Evolutionary conservation across 805 yeast genomes (phyloP), one percentile per base, ranked within the genome.

Genomic region (Cyberlindnera xishuangbannaensis): DNA sequence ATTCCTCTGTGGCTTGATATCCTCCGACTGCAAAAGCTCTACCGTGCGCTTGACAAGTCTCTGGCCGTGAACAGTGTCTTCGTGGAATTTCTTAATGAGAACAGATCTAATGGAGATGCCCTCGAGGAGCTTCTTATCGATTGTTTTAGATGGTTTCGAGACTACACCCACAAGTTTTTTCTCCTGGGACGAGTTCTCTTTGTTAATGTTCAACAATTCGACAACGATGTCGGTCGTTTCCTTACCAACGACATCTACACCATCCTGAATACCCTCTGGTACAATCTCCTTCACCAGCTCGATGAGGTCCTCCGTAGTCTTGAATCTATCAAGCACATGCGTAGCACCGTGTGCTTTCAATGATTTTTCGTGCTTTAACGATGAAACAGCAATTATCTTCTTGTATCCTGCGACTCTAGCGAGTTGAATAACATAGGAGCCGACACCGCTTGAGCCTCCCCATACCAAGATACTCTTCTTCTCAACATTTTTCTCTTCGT

Each of bases 391-490:
- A 31, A 67, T 50, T 16, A 67, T 66, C 15, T 54, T 58, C 14
- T 50, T 34, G 25, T 66, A 56, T 3, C 63, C 64, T 13, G 63
- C 57, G 19, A 61, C 43, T 33, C 52, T 64, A 2, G 71, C 69
- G 23, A 67, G 39, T 43, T 68, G 73, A 11, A 63, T 55, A 10
- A 61, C 47, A 39, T 64, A 67, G 6, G 65, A 48, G 1, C 72
- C 73, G 26, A 68, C 71, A 22, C 66, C 67, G 15, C 71, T 64
- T 5, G 69, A 59, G 4, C 69, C 73, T 23, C 73, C 73, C 73
- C 73, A 68, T n/a, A 68, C 53, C 6, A 65, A 35, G 10, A 64
- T 33, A 21, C 43, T 19, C 30, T 31, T 29, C 5, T 31, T 27
- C 30, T 31, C 10, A 16, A 35, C 26, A 15, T 10, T 27, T 2